Percentiles rank a stretch among this genome's conserved stretches.
These are phyloP conservation scores for Fomitopsis pulvina DNA, from an alignment of 768 basidiomycete genomes.

Conservation along the genomic window DNA sequence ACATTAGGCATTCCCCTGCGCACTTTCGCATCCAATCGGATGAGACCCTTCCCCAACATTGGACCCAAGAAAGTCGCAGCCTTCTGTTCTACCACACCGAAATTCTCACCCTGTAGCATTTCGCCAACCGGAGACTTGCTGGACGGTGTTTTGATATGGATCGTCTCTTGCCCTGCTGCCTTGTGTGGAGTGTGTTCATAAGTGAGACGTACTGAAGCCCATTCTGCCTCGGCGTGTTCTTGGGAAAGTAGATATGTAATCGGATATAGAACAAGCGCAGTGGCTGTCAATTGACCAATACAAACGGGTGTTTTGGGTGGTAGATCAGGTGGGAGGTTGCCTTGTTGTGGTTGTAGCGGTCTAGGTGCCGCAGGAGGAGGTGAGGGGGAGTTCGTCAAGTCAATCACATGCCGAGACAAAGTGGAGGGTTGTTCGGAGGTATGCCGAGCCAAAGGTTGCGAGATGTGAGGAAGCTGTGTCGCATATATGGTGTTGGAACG, in stretches of 20 bases:
- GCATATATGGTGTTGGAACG: conserved; percentile 3
- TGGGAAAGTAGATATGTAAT: conserved; percentile 53
- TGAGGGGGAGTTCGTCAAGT: conserved; percentile 42
- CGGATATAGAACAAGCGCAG: conserved; percentile 82
- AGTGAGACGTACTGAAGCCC: conserved; percentile 62
- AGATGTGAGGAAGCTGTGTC: conserved; percentile 4
- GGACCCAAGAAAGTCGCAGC: conserved; percentile 74
- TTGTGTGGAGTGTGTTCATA: conserved; percentile 62
- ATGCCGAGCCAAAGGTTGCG: background rate
- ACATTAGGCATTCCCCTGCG: conserved; percentile 59
- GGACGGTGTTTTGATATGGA: conserved; percentile 69
- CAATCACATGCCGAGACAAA: conserved; percentile 54
- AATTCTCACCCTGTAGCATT: conserved; percentile 51
- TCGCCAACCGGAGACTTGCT: conserved; percentile 47
- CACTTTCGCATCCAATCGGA: conserved; percentile 73
- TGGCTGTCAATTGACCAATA: conserved; percentile 78
- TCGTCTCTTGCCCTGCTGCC: conserved; percentile 53
- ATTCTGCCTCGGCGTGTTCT: conserved; percentile 43
- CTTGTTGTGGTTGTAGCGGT: conserved; percentile 12
- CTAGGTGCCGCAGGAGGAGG: conserved; percentile 16
- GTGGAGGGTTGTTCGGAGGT: conserved; percentile 7
- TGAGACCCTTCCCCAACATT: conserved; percentile 79
- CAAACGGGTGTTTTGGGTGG: conserved; percentile 82
- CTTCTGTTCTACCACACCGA: conserved; percentile 84
- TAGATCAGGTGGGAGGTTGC: conserved; percentile 47